Evolutionary conservation across 2,329 filamentous ascomycete genomes (phyloP), one percentile per base, ranked within the genome.

Genomic region (Pyrenophora seminiperda): DNA sequence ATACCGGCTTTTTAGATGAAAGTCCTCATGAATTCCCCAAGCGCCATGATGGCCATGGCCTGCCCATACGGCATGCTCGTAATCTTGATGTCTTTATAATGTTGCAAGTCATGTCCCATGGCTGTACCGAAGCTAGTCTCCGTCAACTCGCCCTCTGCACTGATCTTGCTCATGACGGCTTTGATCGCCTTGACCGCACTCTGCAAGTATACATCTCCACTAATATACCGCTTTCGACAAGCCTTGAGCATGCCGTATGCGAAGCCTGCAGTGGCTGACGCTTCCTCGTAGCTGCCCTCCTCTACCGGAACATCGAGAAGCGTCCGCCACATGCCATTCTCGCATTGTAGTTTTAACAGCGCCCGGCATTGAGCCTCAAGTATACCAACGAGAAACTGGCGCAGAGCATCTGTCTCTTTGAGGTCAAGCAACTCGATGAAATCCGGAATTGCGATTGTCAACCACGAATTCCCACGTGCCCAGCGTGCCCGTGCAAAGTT

Each of bases 1-100:
- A 32, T 13, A 32, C 4, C 15, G 14, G 1, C 20, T 19, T 34
- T 15, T 15, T 54, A 82, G 30, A 81, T 73, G 53, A 82, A 87
- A 24, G 79, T 80, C 39, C 87, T 79, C 71, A 89, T 67, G 61
- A 87, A 89, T 73, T 93, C 89, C 0, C 87, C 88, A 56, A 92
- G 70, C 0, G 87, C 85, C 85, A 92, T 91, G 56, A 91, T 90
- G 0, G 87, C 89, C 89, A 92, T 91, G 0, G 88, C 87, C 70
- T 92, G 89, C 0, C 89, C 89, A 62, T 92, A 92, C 5, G 89
- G 89, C 89, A 92, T 93, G 61, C 86, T 87, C 2, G 89, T 93
- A 54, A 86, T 74, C 1, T 85, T 81, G 50, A 93, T 91, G 56
- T 89, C 82, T 71, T 88, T 87, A 66, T 93, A 92, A 70, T 90